A percentile compares a stretch with the other conserved stretches of the same genome.
Conservation (phyloP, 495 filamentous ascomycete genomes). For the Aspergillus cristatus region DNA sequence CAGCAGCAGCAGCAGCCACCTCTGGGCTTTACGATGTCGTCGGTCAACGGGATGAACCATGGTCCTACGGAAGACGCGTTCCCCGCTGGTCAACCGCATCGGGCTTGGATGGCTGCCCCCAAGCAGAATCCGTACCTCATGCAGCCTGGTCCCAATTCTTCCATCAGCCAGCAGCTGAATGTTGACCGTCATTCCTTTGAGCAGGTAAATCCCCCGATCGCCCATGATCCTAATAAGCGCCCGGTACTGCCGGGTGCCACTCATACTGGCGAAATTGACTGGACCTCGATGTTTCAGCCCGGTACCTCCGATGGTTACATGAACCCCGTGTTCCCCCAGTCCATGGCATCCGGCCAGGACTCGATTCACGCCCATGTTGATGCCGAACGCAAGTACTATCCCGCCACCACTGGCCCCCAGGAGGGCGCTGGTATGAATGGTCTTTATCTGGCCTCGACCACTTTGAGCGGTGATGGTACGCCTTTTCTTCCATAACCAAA, state of each 20-base stretch:
- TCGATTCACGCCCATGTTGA: constrained; percentile 39
- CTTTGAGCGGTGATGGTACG: constrained; percentile 39
- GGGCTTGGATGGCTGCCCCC: constrained; percentile 38
- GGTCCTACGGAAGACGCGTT: constrained; percentile 32
- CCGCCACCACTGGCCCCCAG: constrained; percentile 30
- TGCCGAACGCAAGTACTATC: constrained; percentile 38
- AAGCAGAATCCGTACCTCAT: constrained; percentile 42
- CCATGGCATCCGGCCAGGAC: constrained; percentile 39
- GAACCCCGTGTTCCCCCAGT: constrained; percentile 48
- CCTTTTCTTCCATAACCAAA: constrained; percentile 2
- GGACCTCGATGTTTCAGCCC: constrained; percentile 66
- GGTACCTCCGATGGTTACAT: constrained; percentile 53
- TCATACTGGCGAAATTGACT: constrained; percentile 47
- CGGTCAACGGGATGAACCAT: constrained; percentile 40
- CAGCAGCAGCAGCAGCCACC: constrained; percentile 7
- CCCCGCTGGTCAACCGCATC: constrained; percentile 27
- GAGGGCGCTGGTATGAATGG: constrained; percentile 39
- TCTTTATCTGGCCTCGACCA: constrained; percentile 39
- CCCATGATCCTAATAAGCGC: constrained; percentile 31
- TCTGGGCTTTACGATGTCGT: constrained; percentile 36
- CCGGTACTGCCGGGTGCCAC: constrained; percentile 35
- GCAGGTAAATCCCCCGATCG: constrained; percentile 40
- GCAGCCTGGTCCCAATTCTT: constrained; percentile 32
- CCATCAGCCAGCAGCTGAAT: constrained; percentile 34
- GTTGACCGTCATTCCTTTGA: constrained; percentile 40